These are phyloP conservation scores for Melocanna baccifera DNA, from an alignment of 176 grass and related monocot species.

Conservation along the genomic window DNA sequence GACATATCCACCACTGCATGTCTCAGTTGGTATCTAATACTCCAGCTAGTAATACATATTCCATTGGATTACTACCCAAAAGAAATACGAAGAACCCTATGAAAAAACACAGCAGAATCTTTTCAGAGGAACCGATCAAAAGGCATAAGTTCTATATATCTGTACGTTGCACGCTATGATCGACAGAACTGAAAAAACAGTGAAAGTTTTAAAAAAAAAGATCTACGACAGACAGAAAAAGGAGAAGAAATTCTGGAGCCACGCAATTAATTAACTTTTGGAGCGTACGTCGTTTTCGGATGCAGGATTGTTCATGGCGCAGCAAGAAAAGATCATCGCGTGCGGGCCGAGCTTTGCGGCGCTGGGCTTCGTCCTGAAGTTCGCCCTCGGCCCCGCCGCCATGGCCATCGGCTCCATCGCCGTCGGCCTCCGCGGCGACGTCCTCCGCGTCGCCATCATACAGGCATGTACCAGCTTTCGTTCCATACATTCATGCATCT, in stretches of 20 bases:
- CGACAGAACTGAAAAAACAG: background rate
- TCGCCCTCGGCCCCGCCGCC: constrained; percentile 61
- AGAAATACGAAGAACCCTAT: background rate
- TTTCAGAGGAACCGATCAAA: constrained; percentile 14
- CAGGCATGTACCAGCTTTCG: constrained; percentile 37
- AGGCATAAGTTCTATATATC: background rate
- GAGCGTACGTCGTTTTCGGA: background rate
- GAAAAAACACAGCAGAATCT: background rate
- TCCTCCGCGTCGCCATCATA: constrained; percentile 82
- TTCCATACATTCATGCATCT: background rate
- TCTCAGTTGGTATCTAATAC: constrained; percentile 30
- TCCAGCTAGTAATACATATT: constrained; percentile 29
- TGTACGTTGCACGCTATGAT: background rate
- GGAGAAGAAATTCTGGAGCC: background rate
- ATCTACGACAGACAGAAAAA: background rate
- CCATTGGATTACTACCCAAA: background rate
- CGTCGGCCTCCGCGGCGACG: constrained; percentile 69
- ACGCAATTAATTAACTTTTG: background rate
- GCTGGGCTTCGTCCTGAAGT: constrained; percentile 66
- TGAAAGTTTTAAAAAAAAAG: background rate
- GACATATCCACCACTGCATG: background rate
- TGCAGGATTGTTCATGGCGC: constrained; percentile 89
- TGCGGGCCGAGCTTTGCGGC: constrained; percentile 59
- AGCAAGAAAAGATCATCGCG: constrained; percentile 75
- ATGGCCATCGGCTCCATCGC: constrained; percentile 73